Conservation (phyloP, 371 early-diverging fungal genomes). For the Gilbertella persicaria region DNA sequence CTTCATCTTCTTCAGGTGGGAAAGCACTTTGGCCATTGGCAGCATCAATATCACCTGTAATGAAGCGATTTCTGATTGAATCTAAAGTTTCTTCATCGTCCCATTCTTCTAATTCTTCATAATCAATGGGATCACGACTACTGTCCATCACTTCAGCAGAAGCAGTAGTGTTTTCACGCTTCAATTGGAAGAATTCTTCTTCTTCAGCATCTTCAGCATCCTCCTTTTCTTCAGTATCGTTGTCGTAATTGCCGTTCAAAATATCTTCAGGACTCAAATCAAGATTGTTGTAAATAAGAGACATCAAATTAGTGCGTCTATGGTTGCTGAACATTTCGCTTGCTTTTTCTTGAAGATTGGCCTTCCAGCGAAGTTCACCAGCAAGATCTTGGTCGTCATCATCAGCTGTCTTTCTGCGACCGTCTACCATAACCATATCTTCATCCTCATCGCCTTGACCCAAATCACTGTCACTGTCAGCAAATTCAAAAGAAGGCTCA, state of each 20-base stretch:
- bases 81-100: conserved; percentile 74
- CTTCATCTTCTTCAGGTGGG: conserved; percentile 52
- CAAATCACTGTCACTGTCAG: conserved; percentile 74
- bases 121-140: conserved; percentile 59
- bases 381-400: conserved; percentile 54
- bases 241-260: conserved; percentile 40
- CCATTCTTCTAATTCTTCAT: conserved; percentile 66
- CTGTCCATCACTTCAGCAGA: conserved; percentile 64
- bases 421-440: conserved; percentile 50
- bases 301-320: conserved; percentile 81
- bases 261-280: conserved; percentile 62
- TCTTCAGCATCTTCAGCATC: conserved; percentile 59
- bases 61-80: conserved; percentile 77
- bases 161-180: conserved; percentile 37
- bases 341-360: conserved; percentile 71
- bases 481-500: conserved; percentile 61
- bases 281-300: conserved; percentile 75
- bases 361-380: conserved; percentile 76
- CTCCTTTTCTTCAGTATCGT: conserved; percentile 36
- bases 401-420: conserved; percentile 31
- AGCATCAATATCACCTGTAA: conserved; percentile 71
- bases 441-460: conserved; percentile 54
- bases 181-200: conserved; percentile 68
- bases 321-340: conserved; percentile 58
- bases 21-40: conserved; percentile 41